Percentiles rank a stretch among this genome's conserved stretches.
These are phyloP conservation scores for Aureobasidium sp. DNA, from an alignment of 2,329 filamentous ascomycete genomes.

Conservation along the genomic window DNA sequence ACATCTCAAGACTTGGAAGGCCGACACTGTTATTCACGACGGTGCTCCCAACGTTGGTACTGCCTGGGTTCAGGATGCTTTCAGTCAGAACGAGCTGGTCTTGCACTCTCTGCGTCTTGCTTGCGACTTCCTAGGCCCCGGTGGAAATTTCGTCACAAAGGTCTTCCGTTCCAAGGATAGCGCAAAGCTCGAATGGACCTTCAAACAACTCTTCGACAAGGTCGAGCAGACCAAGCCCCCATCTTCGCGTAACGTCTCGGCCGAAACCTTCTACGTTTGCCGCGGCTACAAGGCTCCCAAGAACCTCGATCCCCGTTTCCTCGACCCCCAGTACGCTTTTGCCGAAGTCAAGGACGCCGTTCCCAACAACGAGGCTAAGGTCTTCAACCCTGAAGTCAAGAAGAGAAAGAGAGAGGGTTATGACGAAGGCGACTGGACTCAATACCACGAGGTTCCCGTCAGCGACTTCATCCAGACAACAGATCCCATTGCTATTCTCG, in stretches of 20 bases:
- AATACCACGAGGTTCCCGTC: slow-evolving; percentile 89
- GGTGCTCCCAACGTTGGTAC: slow-evolving; percentile 98
- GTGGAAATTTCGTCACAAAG: slow-evolving; percentile 96
- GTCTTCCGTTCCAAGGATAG: slow-evolving; percentile 98
- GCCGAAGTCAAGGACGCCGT: slow-evolving; percentile 87
- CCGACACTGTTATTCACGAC: slow-evolving; percentile 95
- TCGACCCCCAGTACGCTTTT: slow-evolving; percentile 91
- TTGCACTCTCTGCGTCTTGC: slow-evolving; percentile 93
- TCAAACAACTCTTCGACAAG: slow-evolving; percentile 95
- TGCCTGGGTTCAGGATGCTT: slow-evolving; percentile 98
- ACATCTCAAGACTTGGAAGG: slow-evolving; percentile 96
- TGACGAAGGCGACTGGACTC: slow-evolving; percentile 93
- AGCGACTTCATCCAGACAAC: slow-evolving; percentile 95
- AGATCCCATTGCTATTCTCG: slow-evolving; percentile 94
- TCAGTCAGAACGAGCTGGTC: slow-evolving; percentile 94
- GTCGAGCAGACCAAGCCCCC: slow-evolving; percentile 99
- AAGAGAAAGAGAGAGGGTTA: slow-evolving; percentile 99
- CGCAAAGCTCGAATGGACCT: slow-evolving; percentile 95
- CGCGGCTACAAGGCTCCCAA: slow-evolving; percentile 96
- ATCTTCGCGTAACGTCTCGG: slow-evolving; percentile 94
- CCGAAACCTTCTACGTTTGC: slow-evolving; percentile 99
- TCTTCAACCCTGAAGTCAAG: slow-evolving; percentile 98
- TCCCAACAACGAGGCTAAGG: slow-evolving; percentile 97
- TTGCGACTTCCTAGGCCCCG: slow-evolving; percentile 90
- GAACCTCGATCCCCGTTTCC: slow-evolving; percentile 89